phyloP scores from a whole-genome alignment of 2,329 filamentous ascomycete genomes.

The Coniosporium tulheliwenetii region DNA sequence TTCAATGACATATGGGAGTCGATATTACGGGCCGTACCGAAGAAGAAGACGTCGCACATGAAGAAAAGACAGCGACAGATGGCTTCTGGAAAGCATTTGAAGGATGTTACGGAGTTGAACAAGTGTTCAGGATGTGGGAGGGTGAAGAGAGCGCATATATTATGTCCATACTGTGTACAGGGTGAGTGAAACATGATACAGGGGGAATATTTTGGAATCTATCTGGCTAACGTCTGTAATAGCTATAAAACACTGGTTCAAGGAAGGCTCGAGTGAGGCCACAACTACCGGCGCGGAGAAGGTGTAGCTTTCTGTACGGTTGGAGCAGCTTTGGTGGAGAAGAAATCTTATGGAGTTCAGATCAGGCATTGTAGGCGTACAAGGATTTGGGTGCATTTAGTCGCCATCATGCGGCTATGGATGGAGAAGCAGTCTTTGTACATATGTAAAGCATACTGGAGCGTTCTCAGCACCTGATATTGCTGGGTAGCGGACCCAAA shows the following conservation, averaged over 20 bases:
- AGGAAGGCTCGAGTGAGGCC: conserved; percentile 11
- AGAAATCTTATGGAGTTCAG: too few species aligned
- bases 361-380: too few species aligned
- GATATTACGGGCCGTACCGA: conserved; percentile 80
- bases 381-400: too few species aligned
- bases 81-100: conserved; percentile 74
- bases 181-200: conserved; percentile 38
- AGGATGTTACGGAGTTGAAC: conserved; percentile 78
- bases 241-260: conserved; percentile 19
- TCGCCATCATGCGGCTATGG: too few species aligned
- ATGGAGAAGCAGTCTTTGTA: too few species aligned
- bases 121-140: conserved; percentile 81
- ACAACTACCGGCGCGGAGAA: too few species aligned
- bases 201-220: background rate
- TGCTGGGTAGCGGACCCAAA: too few species aligned
- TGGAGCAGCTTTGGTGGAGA: too few species aligned
- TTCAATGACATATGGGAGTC: conserved; percentile 83
- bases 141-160: conserved; percentile 71
- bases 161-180: conserved; percentile 76
- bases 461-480: too few species aligned
- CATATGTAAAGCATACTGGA: too few species aligned
- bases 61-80: conserved; percentile 88
- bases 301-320: too few species aligned
- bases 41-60: conserved; percentile 97
- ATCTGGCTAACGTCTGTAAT: background rate